Evolutionary conservation across 495 filamentous ascomycete genomes (phyloP), one percentile per base, ranked within the genome.

Genomic region (Darksidea phi): DNA sequence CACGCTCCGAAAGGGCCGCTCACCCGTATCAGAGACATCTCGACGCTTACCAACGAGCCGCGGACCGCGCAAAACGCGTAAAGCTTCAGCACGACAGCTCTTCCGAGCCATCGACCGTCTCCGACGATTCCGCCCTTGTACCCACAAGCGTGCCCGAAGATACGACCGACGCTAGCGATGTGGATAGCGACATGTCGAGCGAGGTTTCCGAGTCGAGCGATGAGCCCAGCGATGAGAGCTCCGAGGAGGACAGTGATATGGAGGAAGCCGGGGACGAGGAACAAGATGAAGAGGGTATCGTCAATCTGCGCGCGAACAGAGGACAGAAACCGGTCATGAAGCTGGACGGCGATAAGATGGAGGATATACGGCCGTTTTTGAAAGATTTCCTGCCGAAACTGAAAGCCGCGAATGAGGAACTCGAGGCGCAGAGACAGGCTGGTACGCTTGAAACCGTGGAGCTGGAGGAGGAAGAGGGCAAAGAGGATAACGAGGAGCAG

Each of bases 371-470:
- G 10, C 37, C 55, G 23, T 52, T 52, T 18, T 46, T 67, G 41
- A 51, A 48, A 42, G 32, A 48, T 21, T 70, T 70, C 45, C 48
- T 70, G 32, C 68, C 68, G 26, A 24, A 62, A 37, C 42, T 70
- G 51, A 62, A 63, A 23, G 64, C 64, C 18, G 65, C 65, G 42
- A 70, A 70, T 51, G 56, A 54, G 52, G 61, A 62, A 46, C 37
- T 70, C 15, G 65, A 70, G 57, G 51, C 17, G 12, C 42, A 57
- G 46, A 11, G 47, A 20, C 17, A 28, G 20, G 64, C 61, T 0
- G 68, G 68, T 6, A 64, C 48, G 18, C 21, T 70, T 48, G 46
- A 57, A 54, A 37, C 46, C 26, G 48, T 37, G 54, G 42, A n/a
- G 2, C 47, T 70, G 2, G 67, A 67, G 32, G 15, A 17, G 8